phyloP scores from a whole-genome alignment of 371 early-diverging fungal genomes.

The Mucor indicus region DNA sequence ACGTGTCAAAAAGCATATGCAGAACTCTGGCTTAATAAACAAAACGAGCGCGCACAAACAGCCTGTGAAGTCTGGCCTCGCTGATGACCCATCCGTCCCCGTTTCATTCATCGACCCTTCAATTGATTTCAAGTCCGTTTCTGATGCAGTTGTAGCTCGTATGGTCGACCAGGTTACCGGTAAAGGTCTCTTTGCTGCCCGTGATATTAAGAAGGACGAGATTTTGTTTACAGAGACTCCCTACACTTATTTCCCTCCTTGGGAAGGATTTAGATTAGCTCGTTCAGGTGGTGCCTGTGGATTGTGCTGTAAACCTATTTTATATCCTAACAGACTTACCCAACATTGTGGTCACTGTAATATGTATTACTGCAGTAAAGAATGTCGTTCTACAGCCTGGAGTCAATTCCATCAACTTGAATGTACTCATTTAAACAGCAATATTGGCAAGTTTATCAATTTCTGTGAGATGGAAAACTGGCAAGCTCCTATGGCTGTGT shows the following conservation, averaged over 20 bases:
- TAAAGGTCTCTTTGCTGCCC: slow-evolving; percentile 62
- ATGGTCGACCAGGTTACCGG: slow-evolving; percentile 63
- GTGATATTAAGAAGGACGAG: slow-evolving; percentile 53
- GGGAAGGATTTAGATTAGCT: slow-evolving; percentile 53
- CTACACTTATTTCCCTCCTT: slow-evolving; percentile 62
- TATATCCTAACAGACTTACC: slow-evolving; percentile 30
- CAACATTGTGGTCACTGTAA: slow-evolving; percentile 52
- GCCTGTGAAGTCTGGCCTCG: slow-evolving; percentile 43
- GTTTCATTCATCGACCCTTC: slow-evolving; percentile 61
- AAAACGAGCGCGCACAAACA: not conserved
- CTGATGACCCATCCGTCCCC: slow-evolving; percentile 59
- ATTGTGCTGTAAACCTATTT: slow-evolving; percentile 54
- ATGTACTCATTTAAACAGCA: slow-evolving; percentile 49
- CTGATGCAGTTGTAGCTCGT: slow-evolving; percentile 37
- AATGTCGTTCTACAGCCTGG: slow-evolving; percentile 52
- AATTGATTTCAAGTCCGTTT: slow-evolving; percentile 43
- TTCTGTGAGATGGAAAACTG: slow-evolving; percentile 52
- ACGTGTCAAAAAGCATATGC: slow-evolving; percentile 66
- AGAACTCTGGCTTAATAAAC: slow-evolving; percentile 44
- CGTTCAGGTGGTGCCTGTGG: slow-evolving; percentile 55
- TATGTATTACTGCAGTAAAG: slow-evolving; percentile 53
- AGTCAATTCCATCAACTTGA: slow-evolving; percentile 58
- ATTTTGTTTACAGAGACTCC: slow-evolving; percentile 60
- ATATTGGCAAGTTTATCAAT: slow-evolving; percentile 41
- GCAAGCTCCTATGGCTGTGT: slow-evolving; percentile 58